Base-by-base conservation (phyloP, 441 rosid genomes). In the Gossypium lobatum region DNA sequence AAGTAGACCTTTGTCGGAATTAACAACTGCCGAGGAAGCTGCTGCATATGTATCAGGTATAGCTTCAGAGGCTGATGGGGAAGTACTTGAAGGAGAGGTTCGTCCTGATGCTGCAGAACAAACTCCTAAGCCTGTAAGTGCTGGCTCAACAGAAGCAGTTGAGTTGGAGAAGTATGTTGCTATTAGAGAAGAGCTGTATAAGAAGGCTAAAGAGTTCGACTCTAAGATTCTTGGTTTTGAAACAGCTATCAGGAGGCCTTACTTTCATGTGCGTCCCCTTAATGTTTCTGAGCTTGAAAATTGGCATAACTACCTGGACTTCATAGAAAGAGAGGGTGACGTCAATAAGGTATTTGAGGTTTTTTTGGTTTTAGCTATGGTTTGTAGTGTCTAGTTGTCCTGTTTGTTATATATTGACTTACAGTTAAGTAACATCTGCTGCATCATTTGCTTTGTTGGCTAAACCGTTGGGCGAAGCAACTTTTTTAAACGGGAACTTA, bases 381-480 rank as follows among this genome's bases (percentile, higher is more conserved):
- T 86, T 78, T 71, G 78, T 87, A 86, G 93, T 79, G 80, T 83
- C 78, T 82, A 86, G 95, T 81, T 78, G 85, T 80, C 81, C 77
- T 78, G 71, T 79, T 78, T 85, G 84, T 84, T 83, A 87, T 80
- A 84, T 69, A 78, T 83, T 89, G 91, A 84, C 95, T 88, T 82
- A 92, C 98, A 90, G 93, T 92, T 85, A 81, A 90, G 85, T 92
- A 89, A 88, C 86, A 88, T 85, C 89, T 91, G 93, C 97, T 92
- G 96, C 96, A 81, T 87, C 95, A 80, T 92, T 82, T 88, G 89
- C 95, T 85, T 87, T 90, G 82, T 91, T 93, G 97, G 98, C 96
- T 92, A 88, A 89, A 87, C 81, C 91, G 89, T 91, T 93, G 96
- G 99, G 87, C 91, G 95, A 93, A 88, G 97, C 97, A 83, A 89